A percentile compares a stretch with the other conserved stretches of the same genome.
Evolutionary conservation across 345 rosid species (phyloP).

Genomic region (Aquilaria sinensis): DNA sequence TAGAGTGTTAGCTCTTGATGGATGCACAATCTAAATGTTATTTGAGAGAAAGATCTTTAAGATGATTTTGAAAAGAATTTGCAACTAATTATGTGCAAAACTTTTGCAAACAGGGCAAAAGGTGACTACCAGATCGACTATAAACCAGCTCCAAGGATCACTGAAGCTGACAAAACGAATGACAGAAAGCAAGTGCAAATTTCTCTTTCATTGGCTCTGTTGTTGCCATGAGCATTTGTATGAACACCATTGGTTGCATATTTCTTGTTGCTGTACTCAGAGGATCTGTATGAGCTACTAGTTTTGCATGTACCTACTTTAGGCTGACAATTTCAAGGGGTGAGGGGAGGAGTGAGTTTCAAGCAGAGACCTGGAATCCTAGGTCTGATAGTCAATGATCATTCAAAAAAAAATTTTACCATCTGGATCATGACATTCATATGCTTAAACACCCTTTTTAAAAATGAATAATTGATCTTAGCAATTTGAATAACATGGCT

Average conservation of each 20-base stretch:
- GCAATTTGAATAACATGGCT: no score
- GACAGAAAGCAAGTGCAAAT: conserved; percentile 63
- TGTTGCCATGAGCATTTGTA: background rate
- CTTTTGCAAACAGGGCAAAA: conserved; percentile 55
- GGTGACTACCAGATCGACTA: conserved; percentile 94
- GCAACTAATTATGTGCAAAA: conserved; percentile 9
- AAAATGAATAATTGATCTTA: no score
- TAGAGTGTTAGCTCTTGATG: background rate
- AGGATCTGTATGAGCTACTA: no score
- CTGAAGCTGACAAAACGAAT: conserved; percentile 83
- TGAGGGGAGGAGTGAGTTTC: no score
- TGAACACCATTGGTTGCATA: no score
- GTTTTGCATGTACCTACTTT: no score
- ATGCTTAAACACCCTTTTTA: no score
- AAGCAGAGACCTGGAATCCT: no score
- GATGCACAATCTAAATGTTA: background rate
- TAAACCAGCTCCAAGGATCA: conserved; percentile 82
- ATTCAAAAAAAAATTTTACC: no score
- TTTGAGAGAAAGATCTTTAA: background rate
- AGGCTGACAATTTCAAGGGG: no score
- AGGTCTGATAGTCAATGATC: no score
- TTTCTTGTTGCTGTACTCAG: background rate
- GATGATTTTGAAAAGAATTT: background rate
- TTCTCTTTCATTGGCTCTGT: background rate
- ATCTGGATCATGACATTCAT: no score